phyloP scores from a whole-genome alignment of 2,329 filamentous ascomycete species.

The Talaromyces sp. region DNA sequence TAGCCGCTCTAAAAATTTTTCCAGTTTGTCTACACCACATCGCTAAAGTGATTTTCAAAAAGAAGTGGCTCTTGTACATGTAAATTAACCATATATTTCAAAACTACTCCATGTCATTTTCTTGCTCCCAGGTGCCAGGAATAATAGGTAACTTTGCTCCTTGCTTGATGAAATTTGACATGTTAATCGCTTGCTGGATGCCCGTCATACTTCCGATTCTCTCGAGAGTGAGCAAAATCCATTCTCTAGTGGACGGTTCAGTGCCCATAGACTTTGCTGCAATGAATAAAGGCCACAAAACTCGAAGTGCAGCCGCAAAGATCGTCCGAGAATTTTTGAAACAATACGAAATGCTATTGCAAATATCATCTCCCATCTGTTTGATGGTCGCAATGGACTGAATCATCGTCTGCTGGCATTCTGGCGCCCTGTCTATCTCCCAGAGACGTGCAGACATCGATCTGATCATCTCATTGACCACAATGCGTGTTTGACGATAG shows the following conservation, averaged over 20 bases:
- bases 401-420: neutral
- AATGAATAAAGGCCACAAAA: conserved; percentile 17
- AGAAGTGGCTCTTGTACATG: neutral
- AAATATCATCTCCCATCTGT: neutral
- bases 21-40: neutral
- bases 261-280: conserved; percentile 5
- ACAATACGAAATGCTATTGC: neutral
- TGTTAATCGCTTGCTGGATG: neutral
- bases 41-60: neutral
- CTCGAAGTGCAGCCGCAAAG: conserved; percentile 11
- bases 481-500: conserved; percentile 18
- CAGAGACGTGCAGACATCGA: neutral
- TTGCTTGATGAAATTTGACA: neutral
- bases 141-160: neutral
- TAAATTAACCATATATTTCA: neutral
- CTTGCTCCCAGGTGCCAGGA: neutral
- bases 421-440: neutral
- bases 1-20: no score
- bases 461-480: conserved; percentile 11
- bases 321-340: conserved; percentile 7
- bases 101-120: neutral
- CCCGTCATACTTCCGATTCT: neutral
- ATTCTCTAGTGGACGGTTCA: neutral
- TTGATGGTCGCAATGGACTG: neutral
- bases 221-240: neutral